A percentile compares a stretch with the other conserved stretches of the same genome.
Evolutionary conservation across 805 yeast genomes (phyloP).

Genomic region (Myxozyma sirexii): DNA sequence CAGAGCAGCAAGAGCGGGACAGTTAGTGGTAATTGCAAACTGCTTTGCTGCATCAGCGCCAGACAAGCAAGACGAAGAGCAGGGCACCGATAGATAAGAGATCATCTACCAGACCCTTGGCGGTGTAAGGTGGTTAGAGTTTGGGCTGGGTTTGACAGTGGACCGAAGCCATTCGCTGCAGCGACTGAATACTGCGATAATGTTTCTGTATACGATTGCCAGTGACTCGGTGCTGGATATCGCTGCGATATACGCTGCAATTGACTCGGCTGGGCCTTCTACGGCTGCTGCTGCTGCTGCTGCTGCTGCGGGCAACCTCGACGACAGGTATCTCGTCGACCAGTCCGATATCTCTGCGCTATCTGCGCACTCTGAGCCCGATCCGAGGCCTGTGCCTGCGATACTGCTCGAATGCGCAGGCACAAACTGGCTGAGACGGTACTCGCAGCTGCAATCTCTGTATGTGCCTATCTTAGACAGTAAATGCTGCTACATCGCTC

Average conservation of each 20-base stretch:
- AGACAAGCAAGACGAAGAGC: no score
- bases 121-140: no score
- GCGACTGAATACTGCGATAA: background rate
- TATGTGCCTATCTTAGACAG: background rate
- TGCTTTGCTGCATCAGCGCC: no score
- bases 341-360: background rate
- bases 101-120: no score
- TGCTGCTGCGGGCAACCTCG: background rate
- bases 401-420: no score
- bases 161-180: no score
- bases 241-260: constrained; percentile 7
- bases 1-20: background rate
- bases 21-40: background rate
- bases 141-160: no score
- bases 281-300: background rate
- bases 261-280: background rate
- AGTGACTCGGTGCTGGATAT: background rate
- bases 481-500: background rate
- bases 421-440: background rate
- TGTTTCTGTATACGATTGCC: background rate
- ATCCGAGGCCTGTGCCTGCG: no score
- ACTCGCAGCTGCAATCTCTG: background rate
- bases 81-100: background rate
- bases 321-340: no score
- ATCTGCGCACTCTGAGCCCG: background rate